Conservation (phyloP, 345 rosid genomes). For the Viola odorata region DNA sequence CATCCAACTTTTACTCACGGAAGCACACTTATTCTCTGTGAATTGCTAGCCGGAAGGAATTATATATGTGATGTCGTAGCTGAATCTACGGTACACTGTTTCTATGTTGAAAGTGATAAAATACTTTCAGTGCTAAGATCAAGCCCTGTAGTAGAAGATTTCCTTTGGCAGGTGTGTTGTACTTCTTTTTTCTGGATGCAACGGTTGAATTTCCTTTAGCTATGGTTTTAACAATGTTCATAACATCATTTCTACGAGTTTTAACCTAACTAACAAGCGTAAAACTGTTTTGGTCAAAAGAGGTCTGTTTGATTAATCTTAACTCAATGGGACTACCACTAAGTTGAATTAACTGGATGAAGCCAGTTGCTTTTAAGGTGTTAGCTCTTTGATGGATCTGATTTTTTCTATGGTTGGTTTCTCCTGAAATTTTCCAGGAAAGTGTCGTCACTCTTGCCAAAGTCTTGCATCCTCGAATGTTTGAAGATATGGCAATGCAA, state of each 20-base stretch:
- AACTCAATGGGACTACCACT: too few relatives aligned
- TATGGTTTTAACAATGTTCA: too few relatives aligned
- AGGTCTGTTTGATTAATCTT: too few relatives aligned
- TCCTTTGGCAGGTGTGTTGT: constrained; percentile 75
- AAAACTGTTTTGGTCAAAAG: too few relatives aligned
- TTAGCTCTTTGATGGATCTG: too few relatives aligned
- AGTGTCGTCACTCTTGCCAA: constrained; percentile 72
- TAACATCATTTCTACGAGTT: too few relatives aligned
- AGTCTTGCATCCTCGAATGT: constrained; percentile 77
- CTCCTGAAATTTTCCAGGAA: constrained; percentile 66
- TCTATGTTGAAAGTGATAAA: constrained; percentile 53
- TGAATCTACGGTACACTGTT: constrained; percentile 74
- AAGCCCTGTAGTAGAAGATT: constrained; percentile 64
- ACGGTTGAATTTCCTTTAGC: too few relatives aligned
- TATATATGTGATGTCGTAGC: constrained; percentile 69
- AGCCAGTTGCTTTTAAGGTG: too few relatives aligned
- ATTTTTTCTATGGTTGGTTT: too few relatives aligned
- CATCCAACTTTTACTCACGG: constrained; percentile 92
- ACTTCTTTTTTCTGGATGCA: too few relatives aligned
- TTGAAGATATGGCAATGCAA: constrained; percentile 73
- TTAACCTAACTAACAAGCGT: too few relatives aligned
- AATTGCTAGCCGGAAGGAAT: constrained; percentile 75
- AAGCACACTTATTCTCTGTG: constrained; percentile 85
- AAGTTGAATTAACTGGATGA: too few relatives aligned
- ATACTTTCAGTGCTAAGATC: constrained; percentile 49